A percentile compares a stretch with the other conserved stretches of the same genome.
Evolutionary conservation across 306 rosid species (phyloP).

Genomic region (Biancaea sappan): DNA sequence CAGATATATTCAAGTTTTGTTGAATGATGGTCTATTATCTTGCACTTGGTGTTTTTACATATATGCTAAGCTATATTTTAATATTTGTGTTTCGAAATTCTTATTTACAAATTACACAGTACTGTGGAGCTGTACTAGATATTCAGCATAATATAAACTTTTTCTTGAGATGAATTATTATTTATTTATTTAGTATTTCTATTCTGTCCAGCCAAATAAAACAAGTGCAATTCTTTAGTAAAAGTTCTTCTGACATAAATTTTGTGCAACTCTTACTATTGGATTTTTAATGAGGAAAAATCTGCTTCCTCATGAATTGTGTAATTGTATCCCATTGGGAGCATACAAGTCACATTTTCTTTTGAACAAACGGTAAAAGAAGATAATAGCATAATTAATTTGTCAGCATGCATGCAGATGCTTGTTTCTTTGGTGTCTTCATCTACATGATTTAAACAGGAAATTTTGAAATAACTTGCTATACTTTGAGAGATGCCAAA

Average conservation of each 20-base stretch:
- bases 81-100: not conserved
- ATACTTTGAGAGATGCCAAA: not conserved
- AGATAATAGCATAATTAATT: not conserved
- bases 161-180: not conserved
- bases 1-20: conserved; percentile 3
- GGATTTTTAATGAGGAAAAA: not conserved
- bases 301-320: not conserved
- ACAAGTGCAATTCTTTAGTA: not conserved
- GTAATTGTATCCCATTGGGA: not conserved
- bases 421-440: not conserved
- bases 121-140: not conserved
- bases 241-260: not conserved
- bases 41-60: not conserved
- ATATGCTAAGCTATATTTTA: conserved; percentile 4
- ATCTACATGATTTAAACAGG: no score
- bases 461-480: conserved; percentile 16
- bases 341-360: not conserved
- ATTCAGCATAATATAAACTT: not conserved
- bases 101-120: not conserved
- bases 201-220: not conserved
- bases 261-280: not conserved
- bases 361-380: conserved; percentile 1
- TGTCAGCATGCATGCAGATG: conserved; percentile 6
- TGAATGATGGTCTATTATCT: conserved; percentile 2
- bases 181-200: not conserved